These are phyloP conservation scores for Eutrema yunnanense DNA, from an alignment of 345 rosid genomes.

Conservation along the genomic window DNA sequence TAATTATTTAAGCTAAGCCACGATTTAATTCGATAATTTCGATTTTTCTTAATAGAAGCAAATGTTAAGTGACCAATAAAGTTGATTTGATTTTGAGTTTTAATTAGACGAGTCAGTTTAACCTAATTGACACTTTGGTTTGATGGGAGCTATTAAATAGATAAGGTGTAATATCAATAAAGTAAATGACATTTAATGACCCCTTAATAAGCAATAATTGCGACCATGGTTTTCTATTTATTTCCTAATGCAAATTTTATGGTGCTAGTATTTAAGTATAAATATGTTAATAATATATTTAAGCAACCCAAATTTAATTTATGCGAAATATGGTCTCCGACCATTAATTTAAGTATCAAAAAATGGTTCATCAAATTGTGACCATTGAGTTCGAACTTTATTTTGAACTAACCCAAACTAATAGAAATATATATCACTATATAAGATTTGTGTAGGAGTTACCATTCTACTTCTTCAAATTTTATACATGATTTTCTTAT, in stretches of 20 bases:
- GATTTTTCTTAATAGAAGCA: background rate
- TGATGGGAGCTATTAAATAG: constrained; percentile 20
- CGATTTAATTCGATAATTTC: background rate
- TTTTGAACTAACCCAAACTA: background rate
- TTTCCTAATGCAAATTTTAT: background rate
- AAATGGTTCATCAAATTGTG: background rate
- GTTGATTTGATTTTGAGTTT: constrained; percentile 19
- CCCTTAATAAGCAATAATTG: constrained; percentile 8
- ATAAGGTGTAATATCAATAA: constrained; percentile 26
- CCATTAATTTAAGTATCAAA: background rate
- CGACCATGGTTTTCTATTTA: background rate
- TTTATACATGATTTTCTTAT: no score
- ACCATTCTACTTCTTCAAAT: background rate
- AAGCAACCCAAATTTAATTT: background rate
- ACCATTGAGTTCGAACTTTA: background rate
- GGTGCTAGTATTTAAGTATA: background rate
- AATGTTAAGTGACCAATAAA: background rate
- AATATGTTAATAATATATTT: background rate
- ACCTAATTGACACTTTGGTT: constrained; percentile 26
- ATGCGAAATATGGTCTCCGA: background rate
- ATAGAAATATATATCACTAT: background rate
- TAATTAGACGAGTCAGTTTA: constrained; percentile 30
- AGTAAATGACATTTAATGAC: constrained; percentile 14
- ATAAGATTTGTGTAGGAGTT: background rate
- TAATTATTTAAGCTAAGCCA: constrained; percentile 3